Base-by-base conservation (phyloP, 805 yeast species). In the Candida golubevii region DNA sequence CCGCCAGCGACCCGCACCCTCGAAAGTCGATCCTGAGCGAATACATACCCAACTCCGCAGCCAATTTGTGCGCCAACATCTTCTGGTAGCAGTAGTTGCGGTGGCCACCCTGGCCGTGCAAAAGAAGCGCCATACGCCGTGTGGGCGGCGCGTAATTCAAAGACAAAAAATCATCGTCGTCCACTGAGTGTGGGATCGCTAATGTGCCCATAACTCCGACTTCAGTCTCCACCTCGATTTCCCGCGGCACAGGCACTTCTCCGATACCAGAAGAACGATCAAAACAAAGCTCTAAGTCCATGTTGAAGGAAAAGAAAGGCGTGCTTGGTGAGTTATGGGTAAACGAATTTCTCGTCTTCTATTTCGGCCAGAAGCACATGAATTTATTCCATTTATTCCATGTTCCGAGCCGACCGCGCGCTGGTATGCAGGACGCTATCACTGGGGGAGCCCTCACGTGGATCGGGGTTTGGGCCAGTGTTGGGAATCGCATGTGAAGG, bases 81-180 rank as follows among this genome's bases (percentile, higher is more conserved):
- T 77, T 75, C 50, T 84, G 88, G 62, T 84, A 89, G 47, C 87
- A 80, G 59, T 87, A 84, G 66, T 85, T 78, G 52, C 88, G 78
- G 59, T 90, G 95, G 0, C 96, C 95, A 0, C 82, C 90, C 49
- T 78, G 84, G 1, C 97, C 97, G 60, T 90, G 97, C n/a, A 80
- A 52, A 13, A 89, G 58, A 6, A 89, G 58, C 0, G 83, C 88
- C 33, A 77, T 69, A 47, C 76, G 72, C 45, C 68, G 73, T 7
- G 77, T 73, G 7, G 72, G 59, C 4, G 75, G 75, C 8, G 67
- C 65, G 37, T 50, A 56, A 1, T 62, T 65, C 8, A 54, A 55
- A 29, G 47, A 53, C 43, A 54, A 56, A 8, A 58, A 59, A 39
- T 58, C 49, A 7, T 55, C 60, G 1, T 49, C 47, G 36, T 59